Base-by-base conservation (phyloP, 1,284 basidiomycete genomes). In the Cryptococcus depauperatus region DNA sequence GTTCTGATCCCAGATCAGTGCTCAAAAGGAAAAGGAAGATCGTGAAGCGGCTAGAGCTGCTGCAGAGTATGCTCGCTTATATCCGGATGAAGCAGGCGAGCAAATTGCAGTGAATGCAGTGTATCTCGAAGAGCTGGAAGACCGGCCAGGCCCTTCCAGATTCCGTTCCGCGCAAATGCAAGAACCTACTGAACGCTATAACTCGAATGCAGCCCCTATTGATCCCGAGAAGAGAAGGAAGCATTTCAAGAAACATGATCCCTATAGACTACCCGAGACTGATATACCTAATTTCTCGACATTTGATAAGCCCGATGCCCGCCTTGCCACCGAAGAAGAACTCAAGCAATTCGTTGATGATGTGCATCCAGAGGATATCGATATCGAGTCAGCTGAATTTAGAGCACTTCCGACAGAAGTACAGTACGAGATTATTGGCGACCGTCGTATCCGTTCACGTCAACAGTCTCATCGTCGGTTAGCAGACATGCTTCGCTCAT, bases 371-470 rank as follows among this genome's bases (percentile, higher is more conserved):
- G 88, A 89, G 57, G 89, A 95, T 62, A 85, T 96, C 57, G 91
- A 96, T 62, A 77, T 91, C 44, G 77, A 80, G 14, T 88, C 87
- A 2, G 77, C 85, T 7, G 85, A 83, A n/a, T 99, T 99, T 64
- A 82, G 83, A 22, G 86, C 89, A 51, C 77, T 98, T 9, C 91
- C 95, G 0, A 89, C 88, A 0, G 92, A 97, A 68, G 81, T 95
- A 19, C 91, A 99, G 64, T 99, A 98, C 69, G 95, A 99, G 73
- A 91, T 99, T 55, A 84, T 98, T 25, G 93, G 93, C 47, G 95
- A 99, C 71, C 73, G 97, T 47, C 81, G 92, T 4, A 74, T 93
- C 35, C 90, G 90, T 64, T 96, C 91, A 1, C 80, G 95, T 2
- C 90, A 95, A 68, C 93, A 90, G 6, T 95, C 89, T 5, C 85